phyloP scores from a whole-genome alignment of 2,329 filamentous ascomycete genomes.

The Trichoderma sp. region DNA sequence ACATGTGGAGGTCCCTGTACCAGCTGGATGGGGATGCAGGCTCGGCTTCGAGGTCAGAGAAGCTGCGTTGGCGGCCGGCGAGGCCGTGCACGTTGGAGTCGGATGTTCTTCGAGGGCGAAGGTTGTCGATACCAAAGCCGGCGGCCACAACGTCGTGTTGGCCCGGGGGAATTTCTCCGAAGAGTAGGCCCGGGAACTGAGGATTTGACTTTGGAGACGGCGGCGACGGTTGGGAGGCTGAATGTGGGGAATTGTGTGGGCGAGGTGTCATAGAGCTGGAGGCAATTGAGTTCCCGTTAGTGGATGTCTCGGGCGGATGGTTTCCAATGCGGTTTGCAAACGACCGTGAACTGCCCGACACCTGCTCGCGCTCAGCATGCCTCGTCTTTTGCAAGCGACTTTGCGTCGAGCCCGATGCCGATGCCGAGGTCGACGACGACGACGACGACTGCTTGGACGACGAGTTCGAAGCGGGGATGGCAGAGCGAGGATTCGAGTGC shows the following conservation, averaged over 20 bases:
- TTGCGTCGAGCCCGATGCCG: conserved; percentile 24
- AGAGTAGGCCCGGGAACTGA: conserved; percentile 56
- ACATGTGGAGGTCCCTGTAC: conserved; percentile 47
- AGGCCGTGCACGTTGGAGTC: conserved; percentile 64
- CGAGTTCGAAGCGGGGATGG: conserved; percentile 24
- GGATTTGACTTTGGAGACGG: conserved; percentile 34
- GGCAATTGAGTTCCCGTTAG: conserved; percentile 34
- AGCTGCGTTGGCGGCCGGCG: conserved; percentile 49
- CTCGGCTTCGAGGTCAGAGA: conserved; percentile 55
- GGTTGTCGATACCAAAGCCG: conserved; percentile 58
- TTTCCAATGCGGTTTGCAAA: conserved; percentile 47
- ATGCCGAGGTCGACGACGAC: conserved; percentile 22
- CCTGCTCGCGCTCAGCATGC: conserved; percentile 48
- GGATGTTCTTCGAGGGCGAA: conserved; percentile 60
- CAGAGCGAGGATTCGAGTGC: conserved; percentile 40
- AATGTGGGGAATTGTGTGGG: conserved; percentile 32
- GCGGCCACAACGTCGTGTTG: conserved; percentile 50
- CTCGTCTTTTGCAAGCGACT: conserved; percentile 44
- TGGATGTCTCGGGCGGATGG: conserved; percentile 18
- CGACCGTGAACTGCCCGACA: conserved; percentile 54
- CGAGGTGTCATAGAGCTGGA: conserved; percentile 36
- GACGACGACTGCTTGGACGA: conserved; percentile 21
- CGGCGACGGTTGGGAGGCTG: conserved; percentile 33
- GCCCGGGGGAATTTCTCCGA: conserved; percentile 69
- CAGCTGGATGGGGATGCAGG: conserved; percentile 65